phyloP scores from a whole-genome alignment of 495 filamentous ascomycete species.

The Penicillium argentinense region DNA sequence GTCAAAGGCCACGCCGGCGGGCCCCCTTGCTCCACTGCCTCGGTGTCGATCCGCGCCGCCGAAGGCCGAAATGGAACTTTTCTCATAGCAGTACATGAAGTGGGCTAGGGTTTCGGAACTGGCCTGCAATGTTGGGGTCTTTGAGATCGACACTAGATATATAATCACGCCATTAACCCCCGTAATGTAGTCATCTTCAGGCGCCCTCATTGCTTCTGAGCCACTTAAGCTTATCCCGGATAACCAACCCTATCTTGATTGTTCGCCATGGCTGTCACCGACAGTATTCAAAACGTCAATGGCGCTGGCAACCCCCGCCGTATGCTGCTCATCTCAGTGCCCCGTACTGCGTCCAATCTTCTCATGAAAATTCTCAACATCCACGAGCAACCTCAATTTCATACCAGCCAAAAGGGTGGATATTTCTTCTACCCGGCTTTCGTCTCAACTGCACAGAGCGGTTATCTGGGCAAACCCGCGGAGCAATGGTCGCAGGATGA shows the following conservation, averaged over 20 bases:
- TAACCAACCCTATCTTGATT: neutral
- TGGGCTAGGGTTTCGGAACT: neutral
- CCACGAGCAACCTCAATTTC: conserved; percentile 31
- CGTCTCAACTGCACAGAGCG: neutral
- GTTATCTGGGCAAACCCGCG: conserved; percentile 13
- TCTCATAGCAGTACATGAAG: neutral
- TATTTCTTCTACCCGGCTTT: conserved; percentile 39
- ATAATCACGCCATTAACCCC: neutral
- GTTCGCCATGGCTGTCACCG: neutral
- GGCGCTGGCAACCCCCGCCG: neutral
- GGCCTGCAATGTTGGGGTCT: neutral
- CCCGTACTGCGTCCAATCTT: conserved; percentile 46
- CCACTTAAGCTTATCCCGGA: neutral
- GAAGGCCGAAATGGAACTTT: neutral
- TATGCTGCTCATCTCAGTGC: conserved; percentile 33
- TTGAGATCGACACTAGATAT: no score
- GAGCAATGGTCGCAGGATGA: conserved; percentile 29
- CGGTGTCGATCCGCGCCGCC: neutral
- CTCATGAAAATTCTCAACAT: conserved; percentile 38
- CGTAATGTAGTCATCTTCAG: neutral
- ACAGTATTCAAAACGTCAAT: neutral
- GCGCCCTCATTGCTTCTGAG: neutral
- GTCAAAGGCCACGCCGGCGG: neutral
- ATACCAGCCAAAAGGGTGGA: conserved; percentile 29
- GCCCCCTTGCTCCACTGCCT: neutral